Conservation (phyloP, 345 rosid species). For the Corchorus capsularis region DNA sequence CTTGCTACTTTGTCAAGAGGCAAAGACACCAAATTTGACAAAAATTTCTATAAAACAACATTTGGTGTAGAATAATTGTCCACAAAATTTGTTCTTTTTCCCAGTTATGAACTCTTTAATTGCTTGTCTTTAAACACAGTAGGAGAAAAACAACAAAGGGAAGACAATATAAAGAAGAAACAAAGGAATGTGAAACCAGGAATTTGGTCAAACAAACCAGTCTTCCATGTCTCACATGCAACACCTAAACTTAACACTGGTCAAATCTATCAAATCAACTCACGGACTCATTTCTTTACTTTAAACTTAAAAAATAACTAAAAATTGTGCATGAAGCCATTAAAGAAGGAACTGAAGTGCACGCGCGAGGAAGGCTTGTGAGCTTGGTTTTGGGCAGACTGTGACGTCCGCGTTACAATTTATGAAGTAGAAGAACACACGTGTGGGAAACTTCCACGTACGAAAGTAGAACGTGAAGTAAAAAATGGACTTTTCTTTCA, state of each 20-base stretch:
- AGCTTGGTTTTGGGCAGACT: neutral
- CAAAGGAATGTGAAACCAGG: neutral
- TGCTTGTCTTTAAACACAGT: neutral
- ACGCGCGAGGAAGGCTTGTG: neutral
- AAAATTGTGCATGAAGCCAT: too few relatives aligned
- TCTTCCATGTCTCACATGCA: slow-evolving; percentile 10
- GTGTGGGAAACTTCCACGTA: neutral
- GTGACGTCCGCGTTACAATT: neutral
- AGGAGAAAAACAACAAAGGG: neutral
- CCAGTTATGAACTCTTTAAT: neutral
- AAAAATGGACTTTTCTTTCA: neutral
- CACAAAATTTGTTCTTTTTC: neutral
- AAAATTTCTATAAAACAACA: neutral
- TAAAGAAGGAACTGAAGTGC: neutral
- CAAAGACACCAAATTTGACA: slow-evolving; percentile 10
- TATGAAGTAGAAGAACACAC: neutral
- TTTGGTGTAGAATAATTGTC: neutral
- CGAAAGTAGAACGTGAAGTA: neutral
- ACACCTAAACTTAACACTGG: neutral
- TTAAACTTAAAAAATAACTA: too few relatives aligned
- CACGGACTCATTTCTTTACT: neutral
- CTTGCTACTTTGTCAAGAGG: neutral
- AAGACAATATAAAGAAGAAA: neutral
- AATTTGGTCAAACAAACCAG: slow-evolving; percentile 13
- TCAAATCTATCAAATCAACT: neutral